Percentiles rank a stretch among this genome's conserved stretches.
Conservation (phyloP, 2,329 filamentous ascomycete species). For the Zarea fungicola region DNA sequence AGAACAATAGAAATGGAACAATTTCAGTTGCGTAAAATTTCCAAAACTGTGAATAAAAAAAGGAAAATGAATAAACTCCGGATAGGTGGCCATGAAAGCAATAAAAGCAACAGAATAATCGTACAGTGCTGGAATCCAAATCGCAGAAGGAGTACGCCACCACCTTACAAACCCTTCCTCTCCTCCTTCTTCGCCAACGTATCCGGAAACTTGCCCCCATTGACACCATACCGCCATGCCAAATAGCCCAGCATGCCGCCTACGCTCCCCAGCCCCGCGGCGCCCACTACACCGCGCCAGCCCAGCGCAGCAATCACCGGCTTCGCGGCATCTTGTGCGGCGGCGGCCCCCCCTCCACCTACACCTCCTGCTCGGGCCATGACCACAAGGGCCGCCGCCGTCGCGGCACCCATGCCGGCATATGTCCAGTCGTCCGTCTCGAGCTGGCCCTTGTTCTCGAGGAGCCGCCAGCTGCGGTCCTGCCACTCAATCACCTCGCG, state of each 20-base stretch:
- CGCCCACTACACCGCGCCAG: constrained; percentile 38
- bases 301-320: constrained; percentile 22
- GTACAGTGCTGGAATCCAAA: background rate
- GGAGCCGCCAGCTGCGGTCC: constrained; percentile 56
- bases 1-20: no score
- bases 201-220: constrained; percentile 35
- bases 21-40: no score
- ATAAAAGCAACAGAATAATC: background rate
- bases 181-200: constrained; percentile 17
- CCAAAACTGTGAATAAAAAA: no score
- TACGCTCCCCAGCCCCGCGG: constrained; percentile 43
- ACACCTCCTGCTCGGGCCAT: constrained; percentile 20
- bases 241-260: constrained; percentile 44
- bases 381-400: constrained; percentile 26
- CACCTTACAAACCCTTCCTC: constrained; percentile 9
- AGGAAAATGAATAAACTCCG: no score
- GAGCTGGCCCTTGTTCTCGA: constrained; percentile 53
- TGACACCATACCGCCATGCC: constrained; percentile 45
- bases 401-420: constrained; percentile 35
- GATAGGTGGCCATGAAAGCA: no score
- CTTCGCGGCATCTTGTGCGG: constrained; percentile 14
- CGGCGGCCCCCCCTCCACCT: constrained; percentile 15
- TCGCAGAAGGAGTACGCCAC: background rate
- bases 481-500: constrained; percentile 58
- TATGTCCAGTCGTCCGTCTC: constrained; percentile 52